Conservation (phyloP, 2,329 filamentous ascomycete species). For the Dothideomycetes sp. region DNA sequence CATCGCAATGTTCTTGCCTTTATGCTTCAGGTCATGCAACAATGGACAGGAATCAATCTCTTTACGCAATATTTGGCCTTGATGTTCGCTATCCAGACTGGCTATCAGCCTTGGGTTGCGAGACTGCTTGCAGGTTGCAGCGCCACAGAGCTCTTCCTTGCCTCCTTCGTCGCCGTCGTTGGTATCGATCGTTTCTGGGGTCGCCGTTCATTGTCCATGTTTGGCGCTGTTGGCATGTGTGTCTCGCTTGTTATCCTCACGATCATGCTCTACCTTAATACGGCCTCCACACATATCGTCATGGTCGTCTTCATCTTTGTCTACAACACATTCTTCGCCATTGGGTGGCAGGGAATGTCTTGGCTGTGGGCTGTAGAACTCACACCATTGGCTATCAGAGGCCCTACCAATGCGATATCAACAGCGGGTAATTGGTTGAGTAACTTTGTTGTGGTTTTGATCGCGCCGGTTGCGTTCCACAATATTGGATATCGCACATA, state of each 20-base stretch:
- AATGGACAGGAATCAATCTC: slow-evolving; percentile 29
- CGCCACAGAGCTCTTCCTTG: slow-evolving; percentile 42
- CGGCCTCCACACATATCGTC: slow-evolving; percentile 46
- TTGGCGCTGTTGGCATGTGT: slow-evolving; percentile 37
- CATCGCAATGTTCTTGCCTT: slow-evolving; percentile 36
- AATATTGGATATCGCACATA: slow-evolving; percentile 21
- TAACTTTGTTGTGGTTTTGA: slow-evolving; percentile 38
- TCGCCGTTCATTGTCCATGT: slow-evolving; percentile 25
- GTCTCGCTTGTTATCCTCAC: slow-evolving; percentile 27
- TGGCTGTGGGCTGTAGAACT: slow-evolving; percentile 57
- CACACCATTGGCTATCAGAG: slow-evolving; percentile 48
- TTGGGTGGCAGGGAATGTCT: slow-evolving; percentile 52
- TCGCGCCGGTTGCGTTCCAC: slow-evolving; percentile 20
- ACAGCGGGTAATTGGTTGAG: slow-evolving; percentile 54
- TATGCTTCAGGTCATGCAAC: slow-evolving; percentile 38
- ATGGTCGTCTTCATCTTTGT: slow-evolving; percentile 62
- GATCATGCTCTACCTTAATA: slow-evolving; percentile 32
- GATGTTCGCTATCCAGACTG: slow-evolving; percentile 33
- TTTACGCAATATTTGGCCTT: slow-evolving; percentile 36
- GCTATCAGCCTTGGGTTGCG: slow-evolving; percentile 23
- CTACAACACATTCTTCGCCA: slow-evolving; percentile 53
- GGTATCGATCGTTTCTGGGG: slow-evolving; percentile 30
- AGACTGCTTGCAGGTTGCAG: slow-evolving; percentile 24
- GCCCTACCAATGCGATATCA: slow-evolving; percentile 54
- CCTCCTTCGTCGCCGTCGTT: slow-evolving; percentile 41